Evolutionary conservation across 1,284 basidiomycete species (phyloP).

Genomic region (Paramarasmius palmivorus): DNA sequence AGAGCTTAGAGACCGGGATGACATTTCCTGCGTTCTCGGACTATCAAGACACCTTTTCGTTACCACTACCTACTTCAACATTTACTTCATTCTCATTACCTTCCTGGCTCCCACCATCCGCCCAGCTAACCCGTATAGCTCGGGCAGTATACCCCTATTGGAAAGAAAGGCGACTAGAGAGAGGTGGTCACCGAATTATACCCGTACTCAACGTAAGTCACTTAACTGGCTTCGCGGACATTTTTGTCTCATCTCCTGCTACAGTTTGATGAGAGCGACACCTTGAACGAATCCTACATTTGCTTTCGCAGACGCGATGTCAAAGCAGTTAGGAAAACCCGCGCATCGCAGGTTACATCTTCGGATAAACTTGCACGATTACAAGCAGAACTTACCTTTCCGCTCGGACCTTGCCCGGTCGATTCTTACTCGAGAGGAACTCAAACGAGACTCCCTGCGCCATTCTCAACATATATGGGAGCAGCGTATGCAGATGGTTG

Average conservation of each 20-base stretch:
- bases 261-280: slow-evolving; percentile 90
- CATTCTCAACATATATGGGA: slow-evolving; percentile 77
- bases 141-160: slow-evolving; percentile 79
- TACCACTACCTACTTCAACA: slow-evolving; percentile 52
- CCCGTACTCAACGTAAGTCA: slow-evolving; percentile 74
- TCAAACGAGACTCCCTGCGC: slow-evolving; percentile 68
- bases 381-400: slow-evolving; percentile 73
- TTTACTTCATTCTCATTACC: slow-evolving; percentile 69
- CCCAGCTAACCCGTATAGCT: slow-evolving; percentile 62
- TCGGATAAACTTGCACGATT: slow-evolving; percentile 87
- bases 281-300: slow-evolving; percentile 91
- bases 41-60: slow-evolving; percentile 72
- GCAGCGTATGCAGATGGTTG: slow-evolving; percentile 72
- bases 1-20: slow-evolving; percentile 66
- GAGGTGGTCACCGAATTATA: slow-evolving; percentile 78
- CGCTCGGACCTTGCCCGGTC: slow-evolving; percentile 73
- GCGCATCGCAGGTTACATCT: slow-evolving; percentile 85
- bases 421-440: slow-evolving; percentile 70
- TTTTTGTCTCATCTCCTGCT: slow-evolving; percentile 4
- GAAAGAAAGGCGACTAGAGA: slow-evolving; percentile 74
- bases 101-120: slow-evolving; percentile 57
- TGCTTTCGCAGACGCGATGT: slow-evolving; percentile 97
- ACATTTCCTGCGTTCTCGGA: slow-evolving; percentile 79
- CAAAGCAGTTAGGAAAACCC: slow-evolving; percentile 93
- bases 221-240: not conserved